Base-by-base conservation (phyloP, 208 protist species). In the Trypanosomatidae sp. region DNA sequence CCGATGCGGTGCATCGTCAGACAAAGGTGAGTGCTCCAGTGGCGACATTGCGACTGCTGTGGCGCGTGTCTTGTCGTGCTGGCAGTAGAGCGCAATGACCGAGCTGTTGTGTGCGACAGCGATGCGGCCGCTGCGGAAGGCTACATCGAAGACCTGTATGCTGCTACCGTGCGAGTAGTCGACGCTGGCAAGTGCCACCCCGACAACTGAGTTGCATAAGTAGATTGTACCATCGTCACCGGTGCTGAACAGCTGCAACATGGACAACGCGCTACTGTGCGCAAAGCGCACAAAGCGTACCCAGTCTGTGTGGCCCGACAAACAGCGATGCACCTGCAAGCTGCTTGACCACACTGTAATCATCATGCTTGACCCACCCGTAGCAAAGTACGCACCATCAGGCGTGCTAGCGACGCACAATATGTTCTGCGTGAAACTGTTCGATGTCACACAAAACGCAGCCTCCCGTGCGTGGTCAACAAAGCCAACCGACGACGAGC, bases 251-350 rank as follows among this genome's bases (percentile, higher is more conserved):
- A 92, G 57, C 30, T 76, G 64, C 38, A 86, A 43, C 20, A 46
- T 47, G 1, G 54, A 37, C 19, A 43, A 50, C 10, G 33, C 25
- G 20, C 48, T 44, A 6, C 51, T 51, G 10, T 46, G 63, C 2
- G 73, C 59, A 50, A 92, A 88, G 48, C 73, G 71, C 1, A 92
- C 75, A 58, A 78, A 87, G 13, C 71, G 69, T 1, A 92, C 71
- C 74, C 77, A 89, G 49, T 92, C 79, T 6, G 68, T 83, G 66
- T 92, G 79, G 15, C 75, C 79, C 0, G 48, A 25, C 19, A 92
- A 51, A 35, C 72, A 56, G 43, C 82, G 78, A 0, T 87, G 21
- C 0, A 58, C 56, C 33, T 61, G 44, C 49, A 87, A 56, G 26
- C 70, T 66, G 16, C 51, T 37, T 24, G 70, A 65, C 82, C 76